Evolutionary conservation across 2,329 filamentous ascomycete species (phyloP).

Genomic region (Alternaria brassicae): DNA sequence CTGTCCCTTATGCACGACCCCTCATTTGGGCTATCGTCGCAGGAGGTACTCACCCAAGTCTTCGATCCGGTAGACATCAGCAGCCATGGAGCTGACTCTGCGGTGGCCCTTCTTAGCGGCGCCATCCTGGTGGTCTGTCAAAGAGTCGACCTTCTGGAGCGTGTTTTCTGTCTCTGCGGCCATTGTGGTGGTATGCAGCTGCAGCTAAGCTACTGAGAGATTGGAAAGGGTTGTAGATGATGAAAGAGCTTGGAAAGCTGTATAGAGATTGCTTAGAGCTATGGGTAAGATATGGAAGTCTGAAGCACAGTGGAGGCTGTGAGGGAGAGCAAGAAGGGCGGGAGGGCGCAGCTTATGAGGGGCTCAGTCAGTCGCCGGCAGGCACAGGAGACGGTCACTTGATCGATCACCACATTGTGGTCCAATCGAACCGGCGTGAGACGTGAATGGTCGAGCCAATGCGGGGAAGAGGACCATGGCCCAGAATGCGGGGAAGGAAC

Average conservation of each 20-base stretch:
- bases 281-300: conserved; percentile 16
- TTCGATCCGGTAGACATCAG: conserved; percentile 81
- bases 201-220: conserved; percentile 11
- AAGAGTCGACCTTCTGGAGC: conserved; percentile 89
- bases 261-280: conserved; percentile 11
- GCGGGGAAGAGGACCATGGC: conserved; percentile 30
- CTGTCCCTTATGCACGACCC: conserved; percentile 34
- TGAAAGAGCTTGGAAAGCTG: conserved; percentile 28
- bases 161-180: conserved; percentile 60
- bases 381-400: conserved; percentile 41
- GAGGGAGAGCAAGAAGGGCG: conserved; percentile 32
- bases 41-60: conserved; percentile 73
- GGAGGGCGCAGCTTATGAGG: conserved; percentile 45
- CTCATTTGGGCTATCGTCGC: conserved; percentile 19
- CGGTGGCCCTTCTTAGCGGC: conserved; percentile 71
- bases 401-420: conserved; percentile 43
- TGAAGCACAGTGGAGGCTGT: conserved; percentile 37
- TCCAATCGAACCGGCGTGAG: conserved; percentile 36
- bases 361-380: conserved; percentile 35
- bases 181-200: conserved; percentile 53
- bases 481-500: conserved; percentile 29
- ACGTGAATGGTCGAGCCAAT: conserved; percentile 38
- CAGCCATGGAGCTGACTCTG: conserved; percentile 74
- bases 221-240: conserved; percentile 13
- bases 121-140: conserved; percentile 73